Percentiles rank a stretch among this genome's conserved stretches.
These are phyloP conservation scores for Rhododendron kiyosumense DNA, from an alignment of 148 eudicot species.

Conservation along the genomic window DNA sequence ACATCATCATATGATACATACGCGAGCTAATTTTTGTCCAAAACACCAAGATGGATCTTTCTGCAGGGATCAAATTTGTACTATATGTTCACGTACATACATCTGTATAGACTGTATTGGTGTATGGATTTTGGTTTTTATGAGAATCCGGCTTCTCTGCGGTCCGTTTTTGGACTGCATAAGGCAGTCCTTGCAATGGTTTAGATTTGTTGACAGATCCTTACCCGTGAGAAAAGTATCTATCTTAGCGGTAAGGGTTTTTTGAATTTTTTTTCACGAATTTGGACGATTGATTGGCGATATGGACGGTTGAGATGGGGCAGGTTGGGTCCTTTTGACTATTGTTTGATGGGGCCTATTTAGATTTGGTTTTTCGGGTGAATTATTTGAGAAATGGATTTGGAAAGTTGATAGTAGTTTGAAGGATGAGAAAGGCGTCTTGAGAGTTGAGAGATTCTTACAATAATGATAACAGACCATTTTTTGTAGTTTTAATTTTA, in stretches of 20 bases:
- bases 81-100: background rate
- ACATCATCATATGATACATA: background rate
- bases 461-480: background rate
- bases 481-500: constrained; percentile 1
- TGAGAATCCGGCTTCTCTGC: background rate
- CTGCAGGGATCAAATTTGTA: background rate
- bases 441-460: background rate
- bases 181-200: no score
- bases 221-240: no score
- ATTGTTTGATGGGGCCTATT: background rate
- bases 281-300: background rate
- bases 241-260: background rate
- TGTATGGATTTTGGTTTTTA: background rate
- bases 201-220: background rate
- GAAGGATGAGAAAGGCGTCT: background rate
- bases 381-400: background rate
- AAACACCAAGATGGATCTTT: background rate
- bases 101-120: background rate
- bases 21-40: background rate
- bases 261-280: no score
- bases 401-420: background rate
- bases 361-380: background rate
- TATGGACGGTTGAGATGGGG: background rate
- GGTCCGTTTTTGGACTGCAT: no score
- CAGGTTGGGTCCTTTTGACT: background rate